Base-by-base conservation (phyloP, 192 early-diverging fungal species). In the Martensiomyces pterosporus region DNA sequence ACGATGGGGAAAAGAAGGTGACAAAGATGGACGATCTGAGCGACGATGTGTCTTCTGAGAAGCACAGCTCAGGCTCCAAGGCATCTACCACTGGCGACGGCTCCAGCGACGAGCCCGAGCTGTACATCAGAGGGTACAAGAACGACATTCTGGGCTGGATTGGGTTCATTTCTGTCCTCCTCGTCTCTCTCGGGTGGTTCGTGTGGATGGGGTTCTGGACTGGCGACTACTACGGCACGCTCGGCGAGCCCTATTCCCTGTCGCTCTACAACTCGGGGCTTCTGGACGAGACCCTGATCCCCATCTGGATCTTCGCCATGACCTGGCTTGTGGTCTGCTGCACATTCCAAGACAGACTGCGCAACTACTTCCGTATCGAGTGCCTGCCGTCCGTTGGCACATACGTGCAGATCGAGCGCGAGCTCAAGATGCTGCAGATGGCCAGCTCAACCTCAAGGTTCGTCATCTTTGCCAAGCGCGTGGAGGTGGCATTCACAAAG, bases 361-460 rank as follows among this genome's bases (percentile, higher is more conserved):
- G 58, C 49, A 80, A 78, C 50, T 80, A 70, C 25, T 78, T 75
- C 59, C 79, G 80, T 18, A 69, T 82, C 24, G 72, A 65, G 45
- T 71, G 67, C 38, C 37, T 64, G 15, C 74, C 72, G 16, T 34
- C 58, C 9, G 47, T 78, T 24, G 78, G 61, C 16, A 43, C 59
- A 23, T 75, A 73, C 38, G 72, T 82, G 9, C 76, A 76, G 52
- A 64, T 79, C 17, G 78, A 80, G 58, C 68, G 67, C 12, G 41
- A 62, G 21, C 43, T 72, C 0, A 57, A 57, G 29, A 60, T 65
- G 34, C 38, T 78, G 48, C 65, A 71, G 49, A 67, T 77, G 57
- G 75, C 67, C 34, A 56, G 60, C 39, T 76, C 19, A 47, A 32
- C 47, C 48, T 52, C 54, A 40, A 60, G 52, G 46, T 67, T 43